Percentiles rank a stretch among this genome's conserved stretches.
phyloP scores from a whole-genome alignment of 2,329 filamentous ascomycete genomes.

The Xylogone sp. region DNA sequence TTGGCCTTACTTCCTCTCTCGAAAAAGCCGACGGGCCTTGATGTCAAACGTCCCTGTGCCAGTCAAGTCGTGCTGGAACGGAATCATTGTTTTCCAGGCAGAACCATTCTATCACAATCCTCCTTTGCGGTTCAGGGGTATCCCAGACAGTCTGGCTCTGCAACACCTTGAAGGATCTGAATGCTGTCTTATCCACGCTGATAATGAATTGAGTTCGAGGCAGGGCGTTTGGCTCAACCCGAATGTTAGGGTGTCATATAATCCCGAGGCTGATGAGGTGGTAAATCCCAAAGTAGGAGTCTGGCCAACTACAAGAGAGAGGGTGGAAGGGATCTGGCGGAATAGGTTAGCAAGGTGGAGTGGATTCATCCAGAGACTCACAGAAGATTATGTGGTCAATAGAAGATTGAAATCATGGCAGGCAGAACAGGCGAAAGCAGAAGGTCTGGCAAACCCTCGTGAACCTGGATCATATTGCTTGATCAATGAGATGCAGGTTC shows the following conservation, averaged over 20 bases:
- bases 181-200: slow-evolving; percentile 73
- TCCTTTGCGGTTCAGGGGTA: slow-evolving; percentile 57
- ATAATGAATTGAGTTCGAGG: slow-evolving; percentile 46
- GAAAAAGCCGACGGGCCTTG: slow-evolving; percentile 48
- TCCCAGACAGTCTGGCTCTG: slow-evolving; percentile 57
- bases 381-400: slow-evolving; percentile 17
- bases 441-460: slow-evolving; percentile 29
- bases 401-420: slow-evolving; percentile 18
- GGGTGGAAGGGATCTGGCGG: slow-evolving; percentile 53
- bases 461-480: slow-evolving; percentile 50
- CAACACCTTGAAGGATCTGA: slow-evolving; percentile 71
- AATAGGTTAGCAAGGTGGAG: slow-evolving; percentile 50
- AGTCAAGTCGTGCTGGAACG: slow-evolving; percentile 56
- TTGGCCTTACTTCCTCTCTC: slow-evolving; percentile 56
- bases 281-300: slow-evolving; percentile 35
- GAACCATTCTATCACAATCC: slow-evolving; percentile 45
- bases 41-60: slow-evolving; percentile 45
- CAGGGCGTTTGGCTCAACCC: slow-evolving; percentile 66
- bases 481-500: slow-evolving; percentile 59
- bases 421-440: slow-evolving; percentile 27
- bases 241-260: slow-evolving; percentile 65
- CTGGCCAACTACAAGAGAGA: slow-evolving; percentile 30
- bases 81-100: slow-evolving; percentile 49
- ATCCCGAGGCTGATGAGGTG: slow-evolving; percentile 44
- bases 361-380: slow-evolving; percentile 28